These are phyloP conservation scores for Lodderomyces parapsilosis DNA, from an alignment of 1,139 yeast species.

Conservation along the genomic window DNA sequence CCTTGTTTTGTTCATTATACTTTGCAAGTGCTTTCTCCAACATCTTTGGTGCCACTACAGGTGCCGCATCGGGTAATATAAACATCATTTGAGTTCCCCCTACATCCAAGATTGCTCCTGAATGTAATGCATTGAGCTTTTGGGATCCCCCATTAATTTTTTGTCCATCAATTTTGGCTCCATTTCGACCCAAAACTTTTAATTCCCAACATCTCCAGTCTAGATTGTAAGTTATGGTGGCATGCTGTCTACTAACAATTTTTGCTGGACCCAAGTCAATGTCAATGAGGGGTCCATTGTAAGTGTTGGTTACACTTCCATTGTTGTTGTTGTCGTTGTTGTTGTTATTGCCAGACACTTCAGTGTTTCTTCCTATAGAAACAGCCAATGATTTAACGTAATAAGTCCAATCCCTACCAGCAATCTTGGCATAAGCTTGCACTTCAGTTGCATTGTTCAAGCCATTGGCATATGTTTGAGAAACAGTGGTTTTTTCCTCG, in stretches of 20 bases:
- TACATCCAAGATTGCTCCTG: slow-evolving; percentile 87
- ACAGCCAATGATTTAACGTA: slow-evolving; percentile 82
- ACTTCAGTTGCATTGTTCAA: slow-evolving; percentile 78
- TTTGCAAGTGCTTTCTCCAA: slow-evolving; percentile 37
- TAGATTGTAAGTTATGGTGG: slow-evolving; percentile 74
- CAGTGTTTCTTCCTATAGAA: slow-evolving; percentile 85
- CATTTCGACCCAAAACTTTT: slow-evolving; percentile 82
- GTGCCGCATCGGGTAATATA: slow-evolving; percentile 89
- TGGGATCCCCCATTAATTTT: slow-evolving; percentile 53
- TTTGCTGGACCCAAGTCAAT: slow-evolving; percentile 96
- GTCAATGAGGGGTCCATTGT: slow-evolving; percentile 47
- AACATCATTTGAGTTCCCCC: slow-evolving; percentile 99
- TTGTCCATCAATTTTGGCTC: slow-evolving; percentile 80
- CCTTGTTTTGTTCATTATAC: slow-evolving; percentile 22
- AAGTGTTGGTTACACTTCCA: slow-evolving; percentile 9
- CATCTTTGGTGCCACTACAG: slow-evolving; percentile 55
- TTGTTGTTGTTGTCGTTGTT: background rate
- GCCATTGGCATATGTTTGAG: slow-evolving; percentile 58
- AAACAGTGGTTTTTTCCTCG: slow-evolving; percentile 50
- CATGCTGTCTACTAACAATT: slow-evolving; percentile 90
- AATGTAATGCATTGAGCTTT: slow-evolving; percentile 56
- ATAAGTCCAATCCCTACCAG: slow-evolving; percentile 93
- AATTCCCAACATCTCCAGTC: slow-evolving; percentile 83
- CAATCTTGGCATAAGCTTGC: slow-evolving; percentile 93
- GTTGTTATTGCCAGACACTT: slow-evolving; percentile 20